A percentile compares a stretch with the other conserved stretches of the same genome.
Conservation (phyloP, 208 protist species). For the Acanthamoeba sp. region DNA sequence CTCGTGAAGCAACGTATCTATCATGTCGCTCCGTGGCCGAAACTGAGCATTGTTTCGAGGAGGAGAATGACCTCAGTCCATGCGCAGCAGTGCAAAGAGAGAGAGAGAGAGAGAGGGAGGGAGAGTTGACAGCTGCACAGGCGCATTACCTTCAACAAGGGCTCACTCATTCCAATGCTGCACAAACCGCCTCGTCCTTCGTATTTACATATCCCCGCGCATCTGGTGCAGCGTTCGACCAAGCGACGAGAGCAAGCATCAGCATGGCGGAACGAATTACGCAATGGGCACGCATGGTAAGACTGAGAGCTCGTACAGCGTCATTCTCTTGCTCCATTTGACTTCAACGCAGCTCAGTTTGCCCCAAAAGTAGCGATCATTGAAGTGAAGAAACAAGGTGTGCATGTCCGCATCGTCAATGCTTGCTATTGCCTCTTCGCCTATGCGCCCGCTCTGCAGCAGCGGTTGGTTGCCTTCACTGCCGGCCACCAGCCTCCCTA, state of each 20-base stretch:
- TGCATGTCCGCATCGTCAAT: constrained; percentile 29
- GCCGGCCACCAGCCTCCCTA: background rate
- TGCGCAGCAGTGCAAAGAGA: no score
- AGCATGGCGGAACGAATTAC: no score
- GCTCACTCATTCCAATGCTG: constrained; percentile 73
- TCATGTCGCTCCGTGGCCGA: constrained; percentile 75
- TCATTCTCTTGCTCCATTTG: constrained; percentile 82
- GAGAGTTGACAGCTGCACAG: no score
- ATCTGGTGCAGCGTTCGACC: constrained; percentile 17
- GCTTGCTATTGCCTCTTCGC: background rate
- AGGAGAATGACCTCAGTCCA: no score
- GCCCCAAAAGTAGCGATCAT: constrained; percentile 67
- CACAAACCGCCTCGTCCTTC: constrained; percentile 76
- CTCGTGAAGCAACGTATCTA: constrained; percentile 80
- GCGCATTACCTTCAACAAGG: constrained; percentile 72
- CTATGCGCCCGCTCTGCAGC: background rate
- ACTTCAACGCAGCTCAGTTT: constrained; percentile 72
- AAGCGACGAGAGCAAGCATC: background rate
- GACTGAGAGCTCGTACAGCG: constrained; percentile 67
- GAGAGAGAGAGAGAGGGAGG: no score
- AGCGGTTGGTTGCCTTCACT: background rate
- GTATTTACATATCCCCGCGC: constrained; percentile 78
- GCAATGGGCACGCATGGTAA: no score
- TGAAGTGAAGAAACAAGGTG: constrained; percentile 75
- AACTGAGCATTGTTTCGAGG: constrained; percentile 60